These are phyloP conservation scores for Akanthomyces uredinophilus DNA, from an alignment of 2,329 filamentous ascomycete genomes.

Conservation along the genomic window DNA sequence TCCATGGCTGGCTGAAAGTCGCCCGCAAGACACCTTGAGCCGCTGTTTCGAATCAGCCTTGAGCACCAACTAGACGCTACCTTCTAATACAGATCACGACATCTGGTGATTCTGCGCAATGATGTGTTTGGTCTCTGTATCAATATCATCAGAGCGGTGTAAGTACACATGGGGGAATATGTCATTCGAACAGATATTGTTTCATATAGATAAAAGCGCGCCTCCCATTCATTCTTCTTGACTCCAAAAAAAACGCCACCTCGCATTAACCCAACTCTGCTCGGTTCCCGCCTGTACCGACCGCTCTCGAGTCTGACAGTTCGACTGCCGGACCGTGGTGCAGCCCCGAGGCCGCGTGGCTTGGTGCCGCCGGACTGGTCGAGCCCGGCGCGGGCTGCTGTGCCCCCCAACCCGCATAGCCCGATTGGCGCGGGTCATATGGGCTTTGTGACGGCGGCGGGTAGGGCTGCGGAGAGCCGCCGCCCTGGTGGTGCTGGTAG, in stretches of 20 bases:
- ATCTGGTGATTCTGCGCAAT: background rate
- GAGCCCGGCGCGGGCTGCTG: background rate
- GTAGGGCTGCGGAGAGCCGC: background rate
- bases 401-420: background rate
- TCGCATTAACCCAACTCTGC: conserved; percentile 3
- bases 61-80: background rate
- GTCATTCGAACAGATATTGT: background rate
- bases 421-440: background rate
- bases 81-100: background rate
- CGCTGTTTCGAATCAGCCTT: background rate
- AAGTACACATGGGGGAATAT: background rate
- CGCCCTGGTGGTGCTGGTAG: conserved; percentile 1
- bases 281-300: background rate
- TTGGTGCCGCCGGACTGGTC: no score
- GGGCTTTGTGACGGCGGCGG: background rate
- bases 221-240: background rate
- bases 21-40: no score
- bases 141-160: background rate
- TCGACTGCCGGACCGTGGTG: background rate
- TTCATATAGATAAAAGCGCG: background rate
- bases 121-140: background rate
- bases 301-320: background rate
- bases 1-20: no score
- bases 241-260: background rate
- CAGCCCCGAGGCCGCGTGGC: background rate